These are phyloP conservation scores for Colletotrichum melonis DNA, from an alignment of 2,329 filamentous ascomycete species.

Conservation along the genomic window DNA sequence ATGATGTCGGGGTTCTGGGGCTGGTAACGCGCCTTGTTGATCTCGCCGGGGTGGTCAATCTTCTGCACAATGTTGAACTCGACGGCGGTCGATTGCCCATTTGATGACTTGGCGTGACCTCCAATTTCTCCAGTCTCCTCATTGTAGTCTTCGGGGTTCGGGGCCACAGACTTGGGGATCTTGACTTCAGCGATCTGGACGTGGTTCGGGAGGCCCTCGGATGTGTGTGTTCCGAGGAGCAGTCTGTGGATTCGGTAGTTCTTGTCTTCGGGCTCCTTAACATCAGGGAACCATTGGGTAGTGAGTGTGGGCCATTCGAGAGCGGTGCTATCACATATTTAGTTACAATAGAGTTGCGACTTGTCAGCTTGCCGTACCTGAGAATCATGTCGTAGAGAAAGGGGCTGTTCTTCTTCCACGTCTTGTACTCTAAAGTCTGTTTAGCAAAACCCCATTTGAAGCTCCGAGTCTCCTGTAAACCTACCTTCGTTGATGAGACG, in stretches of 20 bases:
- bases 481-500: conserved; percentile 93
- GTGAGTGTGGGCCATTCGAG: conserved; percentile 98
- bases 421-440: conserved; percentile 86
- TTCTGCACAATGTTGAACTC: conserved; percentile 94
- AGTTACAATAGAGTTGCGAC: neutral
- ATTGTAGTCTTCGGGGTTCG: conserved; percentile 87
- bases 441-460: neutral
- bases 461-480: neutral
- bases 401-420: conserved; percentile 99
- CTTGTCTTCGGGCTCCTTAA: conserved; percentile 87
- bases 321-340: conserved; percentile 71
- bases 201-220: conserved; percentile 86
- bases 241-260: conserved; percentile 89
- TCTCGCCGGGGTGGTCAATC: conserved; percentile 95
- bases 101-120: conserved; percentile 80
- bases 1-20: conserved; percentile 98
- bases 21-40: conserved; percentile 98
- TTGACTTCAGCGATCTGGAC: conserved; percentile 95
- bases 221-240: conserved; percentile 94
- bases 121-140: conserved; percentile 94
- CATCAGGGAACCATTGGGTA: conserved; percentile 97
- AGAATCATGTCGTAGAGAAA: conserved; percentile 99
- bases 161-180: conserved; percentile 81
- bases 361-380: conserved; percentile 60
- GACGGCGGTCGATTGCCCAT: conserved; percentile 73